Base-by-base conservation (phyloP, 768 basidiomycete genomes). In the Suillus discolor region DNA sequence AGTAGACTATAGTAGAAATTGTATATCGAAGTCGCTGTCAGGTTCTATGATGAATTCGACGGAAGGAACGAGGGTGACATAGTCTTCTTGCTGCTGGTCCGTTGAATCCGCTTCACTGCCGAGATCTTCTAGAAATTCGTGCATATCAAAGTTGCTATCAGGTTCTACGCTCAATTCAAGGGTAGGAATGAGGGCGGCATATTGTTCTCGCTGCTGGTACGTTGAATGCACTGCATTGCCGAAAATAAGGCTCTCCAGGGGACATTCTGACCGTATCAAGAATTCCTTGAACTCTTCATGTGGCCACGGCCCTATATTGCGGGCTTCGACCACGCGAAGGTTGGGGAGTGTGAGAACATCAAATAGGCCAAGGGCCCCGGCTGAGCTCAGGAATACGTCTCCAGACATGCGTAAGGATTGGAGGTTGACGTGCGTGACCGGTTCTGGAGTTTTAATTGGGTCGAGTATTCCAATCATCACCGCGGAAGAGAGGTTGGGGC, bases 191-290 rank as follows among this genome's bases (percentile, higher is more conserved):
- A 45, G 20, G 20, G 44, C 1, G 11, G 4, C 16, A 18, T 45
- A 45, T 45, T 45, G 20, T n/a, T n/a, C 44, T 11, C 20, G 20
- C 20, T 45, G 44, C 20, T 9, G 44, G 1, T 9, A 8, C 5
- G 44, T 45, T 4, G 9, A 20, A 9, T 0, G 11, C 44, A 45
- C 11, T 11, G 9, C 1, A 11, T 3, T 20, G 44, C 8, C 20
- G 20, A 45, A 11, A 45, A n/a, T 9, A 9, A 45, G 20, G 20
- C 9, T 20, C 20, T 70, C 66, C 18, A 72, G 66, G 11, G 71
- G 71, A 41, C 72, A 72, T 31, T 4, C 5, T 12, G 71, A 72
- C 2, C 71, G 71, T 41, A 16, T 28, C 25, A 72, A 20, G 31
- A 72, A 72, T 20, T 60, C 20, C 55, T 53, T 72, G 60, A 72